phyloP scores from a whole-genome alignment of 2,329 filamentous ascomycete species.

The Xenosphaeropsis pyriputrescens region DNA sequence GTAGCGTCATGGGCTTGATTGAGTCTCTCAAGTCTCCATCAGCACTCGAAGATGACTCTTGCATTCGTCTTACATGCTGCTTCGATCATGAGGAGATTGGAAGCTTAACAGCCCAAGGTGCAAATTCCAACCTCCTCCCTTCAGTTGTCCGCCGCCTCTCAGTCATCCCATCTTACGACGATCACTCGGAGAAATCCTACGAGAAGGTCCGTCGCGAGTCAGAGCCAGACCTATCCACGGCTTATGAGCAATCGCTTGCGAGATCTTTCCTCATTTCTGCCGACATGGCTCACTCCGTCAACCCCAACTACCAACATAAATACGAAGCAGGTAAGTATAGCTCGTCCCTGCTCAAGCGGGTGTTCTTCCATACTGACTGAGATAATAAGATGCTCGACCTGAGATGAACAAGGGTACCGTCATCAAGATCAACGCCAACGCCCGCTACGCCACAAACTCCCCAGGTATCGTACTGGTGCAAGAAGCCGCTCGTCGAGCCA shows the following conservation, averaged over 20 bases:
- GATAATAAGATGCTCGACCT: slow-evolving; percentile 51
- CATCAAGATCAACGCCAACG: slow-evolving; percentile 97
- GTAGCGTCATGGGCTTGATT: slow-evolving; percentile 73
- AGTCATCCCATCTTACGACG: slow-evolving; percentile 46
- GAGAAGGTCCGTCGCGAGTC: slow-evolving; percentile 35
- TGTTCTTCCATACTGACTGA: too few species aligned
- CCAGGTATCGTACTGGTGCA: slow-evolving; percentile 88
- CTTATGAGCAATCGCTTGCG: slow-evolving; percentile 84
- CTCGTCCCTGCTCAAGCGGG: too few species aligned
- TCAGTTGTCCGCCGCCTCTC: slow-evolving; percentile 77
- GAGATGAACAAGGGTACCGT: slow-evolving; percentile 95
- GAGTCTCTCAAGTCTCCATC: slow-evolving; percentile 51
- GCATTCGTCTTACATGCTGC: slow-evolving; percentile 81
- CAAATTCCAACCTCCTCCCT: slow-evolving; percentile 82
- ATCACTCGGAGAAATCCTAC: slow-evolving; percentile 48
- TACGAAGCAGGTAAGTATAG: slow-evolving; percentile 50
- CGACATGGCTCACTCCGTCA: slow-evolving; percentile 93
- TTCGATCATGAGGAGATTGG: slow-evolving; percentile 99
- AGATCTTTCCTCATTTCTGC: slow-evolving; percentile 90
- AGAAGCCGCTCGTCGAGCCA: slow-evolving; percentile 57
- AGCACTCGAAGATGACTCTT: slow-evolving; percentile 59
- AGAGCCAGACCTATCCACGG: slow-evolving; percentile 54
- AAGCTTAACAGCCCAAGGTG: slow-evolving; percentile 81
- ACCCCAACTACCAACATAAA: slow-evolving; percentile 87
- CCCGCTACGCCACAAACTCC: slow-evolving; percentile 90